Conservation (phyloP, 306 rosid species). For the Vicia sativa region DNA sequence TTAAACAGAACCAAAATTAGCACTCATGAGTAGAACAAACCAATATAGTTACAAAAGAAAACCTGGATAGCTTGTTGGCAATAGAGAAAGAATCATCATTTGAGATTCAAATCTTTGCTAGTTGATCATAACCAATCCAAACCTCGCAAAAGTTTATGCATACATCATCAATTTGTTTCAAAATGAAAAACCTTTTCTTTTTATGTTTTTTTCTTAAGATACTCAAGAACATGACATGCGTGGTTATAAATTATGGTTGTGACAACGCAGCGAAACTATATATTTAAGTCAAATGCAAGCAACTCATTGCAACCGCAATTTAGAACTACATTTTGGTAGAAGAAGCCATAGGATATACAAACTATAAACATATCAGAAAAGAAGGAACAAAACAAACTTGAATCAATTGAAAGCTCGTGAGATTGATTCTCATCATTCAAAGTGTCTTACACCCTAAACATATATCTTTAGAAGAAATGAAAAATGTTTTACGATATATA, state of each 20-base stretch:
- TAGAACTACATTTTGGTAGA: neutral
- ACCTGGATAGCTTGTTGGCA: slow-evolving; percentile 51
- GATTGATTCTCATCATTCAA: too few species aligned
- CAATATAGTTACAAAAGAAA: slow-evolving; percentile 4
- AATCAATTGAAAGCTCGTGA: neutral
- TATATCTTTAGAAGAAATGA: too few species aligned
- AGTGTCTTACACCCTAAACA: too few species aligned
- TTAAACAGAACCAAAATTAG: slow-evolving; percentile 27
- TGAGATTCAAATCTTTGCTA: slow-evolving; percentile 33
- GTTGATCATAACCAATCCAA: slow-evolving; percentile 13
- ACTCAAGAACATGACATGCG: neutral
- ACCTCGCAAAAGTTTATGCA: slow-evolving; percentile 27
- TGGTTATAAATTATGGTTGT: neutral
- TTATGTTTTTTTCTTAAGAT: neutral
- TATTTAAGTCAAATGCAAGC: neutral
- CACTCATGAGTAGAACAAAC: slow-evolving; percentile 10
- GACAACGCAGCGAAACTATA: neutral
- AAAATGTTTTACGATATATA: too few species aligned
- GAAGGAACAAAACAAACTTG: neutral
- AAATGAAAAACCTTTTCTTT: neutral
- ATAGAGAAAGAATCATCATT: slow-evolving; percentile 49
- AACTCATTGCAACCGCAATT: neutral
- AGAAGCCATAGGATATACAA: neutral
- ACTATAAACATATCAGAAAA: neutral
- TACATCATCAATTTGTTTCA: neutral